phyloP scores from a whole-genome alignment of 2,329 filamentous ascomycete species.

The Chaetomium olivaceum region DNA sequence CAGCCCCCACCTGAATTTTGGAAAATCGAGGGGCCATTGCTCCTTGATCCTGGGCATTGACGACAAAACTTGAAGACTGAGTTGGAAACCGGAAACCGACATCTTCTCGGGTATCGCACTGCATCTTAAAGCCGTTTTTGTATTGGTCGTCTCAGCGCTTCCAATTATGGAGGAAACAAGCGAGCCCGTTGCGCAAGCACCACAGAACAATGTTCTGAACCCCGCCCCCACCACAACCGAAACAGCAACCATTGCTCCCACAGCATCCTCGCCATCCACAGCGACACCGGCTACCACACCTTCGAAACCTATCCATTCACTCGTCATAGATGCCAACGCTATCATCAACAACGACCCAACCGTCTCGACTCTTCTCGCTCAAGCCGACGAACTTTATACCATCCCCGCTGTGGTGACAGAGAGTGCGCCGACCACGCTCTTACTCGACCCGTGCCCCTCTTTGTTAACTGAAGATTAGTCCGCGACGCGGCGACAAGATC shows the following conservation, averaged over 20 bases:
- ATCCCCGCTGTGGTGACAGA: slow-evolving; percentile 84
- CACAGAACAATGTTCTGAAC: slow-evolving; percentile 17
- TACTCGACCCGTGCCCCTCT: not conserved
- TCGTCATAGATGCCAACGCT: slow-evolving; percentile 88
- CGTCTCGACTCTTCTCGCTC: slow-evolving; percentile 75
- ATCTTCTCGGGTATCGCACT: not conserved
- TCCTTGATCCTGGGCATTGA: not conserved
- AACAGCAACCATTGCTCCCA: not conserved
- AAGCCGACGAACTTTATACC: slow-evolving; percentile 76
- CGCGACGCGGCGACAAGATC: slow-evolving; percentile 77
- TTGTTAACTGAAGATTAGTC: slow-evolving; percentile 65
- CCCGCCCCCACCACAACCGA: slow-evolving; percentile 30
- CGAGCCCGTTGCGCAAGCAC: slow-evolving; percentile 14
- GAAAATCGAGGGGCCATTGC: slow-evolving; percentile 11
- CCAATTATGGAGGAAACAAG: slow-evolving; percentile 23
- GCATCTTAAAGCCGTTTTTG: not conserved
- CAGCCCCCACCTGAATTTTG: slow-evolving; percentile 32
- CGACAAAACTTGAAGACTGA: not conserved
- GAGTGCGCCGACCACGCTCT: slow-evolving; percentile 42
- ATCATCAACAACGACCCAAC: slow-evolving; percentile 91
- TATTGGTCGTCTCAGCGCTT: not conserved
- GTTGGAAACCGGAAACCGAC: not conserved
- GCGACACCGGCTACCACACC: slow-evolving; percentile 6
- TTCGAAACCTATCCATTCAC: slow-evolving; percentile 36
- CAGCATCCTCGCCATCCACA: not conserved